Evolutionary conservation across 2,329 filamentous ascomycete genomes (phyloP).

Genomic region (Nemania serpens): DNA sequence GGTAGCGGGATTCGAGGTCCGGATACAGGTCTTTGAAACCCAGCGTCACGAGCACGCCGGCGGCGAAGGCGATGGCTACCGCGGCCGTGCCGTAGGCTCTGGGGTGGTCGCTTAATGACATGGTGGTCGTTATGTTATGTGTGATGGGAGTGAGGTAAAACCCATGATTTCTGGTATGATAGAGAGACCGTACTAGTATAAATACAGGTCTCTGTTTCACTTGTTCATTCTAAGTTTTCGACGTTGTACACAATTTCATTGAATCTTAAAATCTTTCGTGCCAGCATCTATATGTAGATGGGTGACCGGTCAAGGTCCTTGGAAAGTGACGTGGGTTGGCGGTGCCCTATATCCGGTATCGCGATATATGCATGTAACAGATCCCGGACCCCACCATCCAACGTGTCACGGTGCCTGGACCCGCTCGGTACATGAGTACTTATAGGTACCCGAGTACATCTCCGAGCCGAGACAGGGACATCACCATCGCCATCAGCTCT

Average conservation of each 20-base stretch:
- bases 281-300: too few species aligned
- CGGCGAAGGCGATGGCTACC: constrained; percentile 72
- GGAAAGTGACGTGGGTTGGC: too few species aligned
- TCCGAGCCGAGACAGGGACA: too few species aligned
- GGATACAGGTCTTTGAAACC: constrained; percentile 82
- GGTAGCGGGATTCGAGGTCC: constrained; percentile 70
- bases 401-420: too few species aligned
- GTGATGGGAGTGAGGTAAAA: not conserved
- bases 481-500: not conserved
- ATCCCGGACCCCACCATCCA: not conserved
- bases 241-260: not conserved
- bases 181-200: too few species aligned
- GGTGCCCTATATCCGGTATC: not conserved
- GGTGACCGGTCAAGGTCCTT: too few species aligned
- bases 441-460: too few species aligned
- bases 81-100: constrained; percentile 68
- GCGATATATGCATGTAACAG: constrained; percentile 8
- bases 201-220: not conserved
- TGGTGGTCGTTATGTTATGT: constrained; percentile 37
- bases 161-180: constrained; percentile 8
- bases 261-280: not conserved
- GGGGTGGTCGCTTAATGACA: constrained; percentile 66
- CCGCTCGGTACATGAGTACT: too few species aligned
- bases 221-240: not conserved
- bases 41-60: constrained; percentile 75